phyloP scores from a whole-genome alignment of 495 filamentous ascomycete species.

The Melanomma pulvis-pyrius region DNA sequence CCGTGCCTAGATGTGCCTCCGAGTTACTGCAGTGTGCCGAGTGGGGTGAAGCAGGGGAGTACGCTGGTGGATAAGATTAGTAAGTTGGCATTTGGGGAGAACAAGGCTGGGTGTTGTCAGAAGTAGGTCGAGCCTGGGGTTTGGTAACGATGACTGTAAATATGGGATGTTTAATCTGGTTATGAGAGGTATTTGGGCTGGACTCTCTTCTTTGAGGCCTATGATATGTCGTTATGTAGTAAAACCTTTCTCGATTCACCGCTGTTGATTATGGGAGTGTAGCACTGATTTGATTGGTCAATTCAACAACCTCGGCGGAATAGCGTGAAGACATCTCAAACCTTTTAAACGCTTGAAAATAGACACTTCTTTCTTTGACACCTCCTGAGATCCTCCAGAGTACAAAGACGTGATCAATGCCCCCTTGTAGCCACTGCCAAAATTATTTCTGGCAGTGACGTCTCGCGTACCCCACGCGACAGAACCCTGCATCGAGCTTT shows the following conservation, averaged over 20 bases:
- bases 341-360: too few relatives aligned
- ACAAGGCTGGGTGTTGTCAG: constrained; percentile 27
- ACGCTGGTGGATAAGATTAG: constrained; percentile 36
- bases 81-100: constrained; percentile 44
- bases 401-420: neutral
- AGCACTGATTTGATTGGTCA: too few relatives aligned
- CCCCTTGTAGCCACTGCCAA: too few relatives aligned
- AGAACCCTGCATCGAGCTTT: neutral
- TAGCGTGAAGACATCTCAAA: too few relatives aligned
- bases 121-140: constrained; percentile 1
- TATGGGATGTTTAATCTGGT: neutral
- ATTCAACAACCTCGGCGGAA: too few relatives aligned
- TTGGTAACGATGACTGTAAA: neutral
- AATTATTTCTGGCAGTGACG: neutral
- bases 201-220: too few relatives aligned
- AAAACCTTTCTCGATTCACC: too few relatives aligned
- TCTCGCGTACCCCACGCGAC: neutral
- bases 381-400: neutral
- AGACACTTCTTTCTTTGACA: neutral
- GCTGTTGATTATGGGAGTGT: too few relatives aligned
- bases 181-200: neutral
- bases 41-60: constrained; percentile 49
- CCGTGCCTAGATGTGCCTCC: constrained; percentile 87
- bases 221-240: too few relatives aligned
- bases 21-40: constrained; percentile 73